Conservation (phyloP, 2,329 filamentous ascomycete species). For the Trichoderma oligosporum region DNA sequence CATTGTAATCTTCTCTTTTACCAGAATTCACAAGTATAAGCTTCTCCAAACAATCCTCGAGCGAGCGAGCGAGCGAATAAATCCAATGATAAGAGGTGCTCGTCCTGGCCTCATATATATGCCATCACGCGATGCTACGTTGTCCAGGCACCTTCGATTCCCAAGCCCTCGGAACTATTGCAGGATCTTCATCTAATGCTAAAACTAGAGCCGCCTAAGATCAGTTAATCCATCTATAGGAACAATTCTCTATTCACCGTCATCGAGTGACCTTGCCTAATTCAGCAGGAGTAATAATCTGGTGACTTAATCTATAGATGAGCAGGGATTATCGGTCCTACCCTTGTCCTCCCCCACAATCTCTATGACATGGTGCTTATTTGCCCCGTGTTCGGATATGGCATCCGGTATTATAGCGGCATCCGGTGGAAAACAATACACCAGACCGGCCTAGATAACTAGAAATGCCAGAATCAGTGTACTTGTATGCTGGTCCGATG, state of each 20-base stretch:
- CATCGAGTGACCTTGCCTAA: conserved; percentile 3
- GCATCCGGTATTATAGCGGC: neutral
- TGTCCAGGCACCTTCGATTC: conserved; percentile 1
- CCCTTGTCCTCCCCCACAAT: conserved; percentile 12
- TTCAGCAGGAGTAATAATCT: conserved; percentile 4
- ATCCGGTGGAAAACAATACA: too few relatives aligned
- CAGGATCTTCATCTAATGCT: neutral
- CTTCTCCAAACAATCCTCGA: neutral
- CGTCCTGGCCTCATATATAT: conserved; percentile 8
- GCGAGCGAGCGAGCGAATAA: neutral
- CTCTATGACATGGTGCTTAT: conserved; percentile 8
- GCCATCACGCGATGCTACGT: conserved; percentile 10
- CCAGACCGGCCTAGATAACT: too few relatives aligned
- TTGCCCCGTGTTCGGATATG: neutral
- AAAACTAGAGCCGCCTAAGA: neutral
- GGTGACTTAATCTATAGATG: neutral
- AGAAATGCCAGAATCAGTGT: too few relatives aligned
- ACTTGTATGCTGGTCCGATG: too few relatives aligned
- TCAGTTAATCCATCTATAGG: conserved; percentile 20
- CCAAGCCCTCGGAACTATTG: conserved; percentile 8
- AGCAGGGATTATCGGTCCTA: conserved; percentile 18
- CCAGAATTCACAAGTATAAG: neutral
- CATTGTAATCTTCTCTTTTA: conserved; percentile 2
- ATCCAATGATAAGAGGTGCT: neutral
- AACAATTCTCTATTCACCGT: conserved; percentile 1